These are phyloP conservation scores for Botryotinia convoluta DNA, from an alignment of 2,329 filamentous ascomycete species.

Conservation along the genomic window DNA sequence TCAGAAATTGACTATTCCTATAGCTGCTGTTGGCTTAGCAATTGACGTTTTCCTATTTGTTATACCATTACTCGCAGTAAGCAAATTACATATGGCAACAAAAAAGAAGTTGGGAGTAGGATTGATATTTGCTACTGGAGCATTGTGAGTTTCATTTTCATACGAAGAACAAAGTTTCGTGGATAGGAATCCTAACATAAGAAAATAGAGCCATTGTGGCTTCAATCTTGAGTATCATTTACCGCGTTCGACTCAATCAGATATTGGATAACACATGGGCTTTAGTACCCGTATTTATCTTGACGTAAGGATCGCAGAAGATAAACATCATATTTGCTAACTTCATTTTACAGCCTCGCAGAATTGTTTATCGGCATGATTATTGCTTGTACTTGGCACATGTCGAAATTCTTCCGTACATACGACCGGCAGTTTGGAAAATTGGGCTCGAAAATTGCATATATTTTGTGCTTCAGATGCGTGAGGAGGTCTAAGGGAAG, in stretches of 20 bases:
- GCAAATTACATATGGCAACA: neutral
- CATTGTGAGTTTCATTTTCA: neutral
- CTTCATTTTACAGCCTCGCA: neutral
- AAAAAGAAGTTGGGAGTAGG: neutral
- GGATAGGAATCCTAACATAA: neutral
- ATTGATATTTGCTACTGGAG: neutral
- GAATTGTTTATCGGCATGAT: neutral
- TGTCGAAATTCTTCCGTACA: neutral
- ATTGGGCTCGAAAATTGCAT: neutral
- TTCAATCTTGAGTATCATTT: neutral
- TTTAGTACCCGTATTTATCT: neutral
- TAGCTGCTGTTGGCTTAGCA: neutral
- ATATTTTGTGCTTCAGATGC: neutral
- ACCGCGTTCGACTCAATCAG: neutral
- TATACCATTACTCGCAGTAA: neutral
- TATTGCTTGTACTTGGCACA: neutral
- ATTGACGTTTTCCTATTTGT: neutral
- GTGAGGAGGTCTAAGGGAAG: neutral
- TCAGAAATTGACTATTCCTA: neutral
- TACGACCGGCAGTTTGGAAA: neutral
- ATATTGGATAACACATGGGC: neutral
- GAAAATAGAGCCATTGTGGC: neutral
- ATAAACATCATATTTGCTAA: neutral
- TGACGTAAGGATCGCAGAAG: neutral
- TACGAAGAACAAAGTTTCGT: neutral